Percentiles rank a stretch among this genome's conserved stretches.
Conservation (phyloP, 2,329 filamentous ascomycete genomes). For the Cladophialophora carrionii region DNA sequence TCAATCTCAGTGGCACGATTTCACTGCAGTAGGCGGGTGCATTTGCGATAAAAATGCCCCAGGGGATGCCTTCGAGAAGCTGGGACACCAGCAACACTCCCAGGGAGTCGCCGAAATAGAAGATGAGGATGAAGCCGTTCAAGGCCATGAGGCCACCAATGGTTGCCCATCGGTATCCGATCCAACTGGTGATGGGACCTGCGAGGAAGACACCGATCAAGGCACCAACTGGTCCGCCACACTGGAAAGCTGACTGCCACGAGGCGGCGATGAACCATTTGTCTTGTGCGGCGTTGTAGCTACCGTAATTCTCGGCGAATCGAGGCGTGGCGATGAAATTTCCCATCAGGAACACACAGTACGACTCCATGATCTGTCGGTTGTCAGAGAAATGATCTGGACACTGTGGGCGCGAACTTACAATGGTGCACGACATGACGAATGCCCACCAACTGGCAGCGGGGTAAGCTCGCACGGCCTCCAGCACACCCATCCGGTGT, state of each 20-base stretch:
- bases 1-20: slow-evolving; percentile 62
- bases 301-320: slow-evolving; percentile 56
- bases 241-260: slow-evolving; percentile 64
- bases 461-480: slow-evolving; percentile 58
- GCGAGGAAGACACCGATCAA: slow-evolving; percentile 63
- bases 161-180: slow-evolving; percentile 66
- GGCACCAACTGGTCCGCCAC: slow-evolving; percentile 60
- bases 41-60: slow-evolving; percentile 69
- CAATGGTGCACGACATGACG: slow-evolving; percentile 60
- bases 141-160: slow-evolving; percentile 59
- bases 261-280: slow-evolving; percentile 52
- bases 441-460: slow-evolving; percentile 60
- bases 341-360: slow-evolving; percentile 64
- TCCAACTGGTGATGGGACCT: slow-evolving; percentile 63
- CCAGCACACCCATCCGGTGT: slow-evolving; percentile 54
- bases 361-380: slow-evolving; percentile 66
- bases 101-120: slow-evolving; percentile 53
- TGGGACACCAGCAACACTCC: slow-evolving; percentile 57
- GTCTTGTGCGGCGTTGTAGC: slow-evolving; percentile 40
- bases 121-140: slow-evolving; percentile 64
- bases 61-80: slow-evolving; percentile 64
- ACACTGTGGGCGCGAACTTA: slow-evolving; percentile 44
- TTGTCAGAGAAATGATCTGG: slow-evolving; percentile 32
- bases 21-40: slow-evolving; percentile 66
- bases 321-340: slow-evolving; percentile 59